phyloP scores from a whole-genome alignment of 495 filamentous ascomycete species.

The Trypethelium eluteriae region DNA sequence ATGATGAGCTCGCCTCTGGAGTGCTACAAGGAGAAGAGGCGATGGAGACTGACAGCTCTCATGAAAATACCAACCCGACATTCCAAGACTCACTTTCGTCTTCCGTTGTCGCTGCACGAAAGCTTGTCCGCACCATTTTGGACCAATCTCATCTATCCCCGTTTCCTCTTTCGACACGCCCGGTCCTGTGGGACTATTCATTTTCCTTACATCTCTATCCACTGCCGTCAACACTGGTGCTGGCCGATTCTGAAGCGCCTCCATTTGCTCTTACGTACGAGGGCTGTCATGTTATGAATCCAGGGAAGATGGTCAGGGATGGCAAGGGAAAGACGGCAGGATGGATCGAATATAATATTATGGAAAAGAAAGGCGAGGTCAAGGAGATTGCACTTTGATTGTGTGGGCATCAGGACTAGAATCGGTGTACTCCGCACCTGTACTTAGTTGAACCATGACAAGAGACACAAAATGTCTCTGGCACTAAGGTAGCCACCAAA shows the following conservation, averaged over 20 bases:
- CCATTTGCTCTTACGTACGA: conserved; percentile 85
- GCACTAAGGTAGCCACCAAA: background rate
- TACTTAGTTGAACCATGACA: background rate
- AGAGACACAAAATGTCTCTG: background rate
- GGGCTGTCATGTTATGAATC: conserved; percentile 94
- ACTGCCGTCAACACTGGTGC: conserved; percentile 69
- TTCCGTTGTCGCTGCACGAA: conserved; percentile 43
- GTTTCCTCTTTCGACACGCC: conserved; percentile 67
- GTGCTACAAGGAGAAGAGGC: conserved; percentile 8
- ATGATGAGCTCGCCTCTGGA: background rate
- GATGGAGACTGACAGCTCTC: background rate
- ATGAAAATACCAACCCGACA: background rate
- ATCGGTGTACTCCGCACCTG: too few species aligned
- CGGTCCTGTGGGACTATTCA: conserved; percentile 80
- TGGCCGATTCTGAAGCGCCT: conserved; percentile 71
- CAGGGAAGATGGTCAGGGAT: conserved; percentile 61
- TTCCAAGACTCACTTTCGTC: background rate
- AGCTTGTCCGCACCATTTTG: conserved; percentile 83
- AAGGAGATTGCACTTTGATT: conserved; percentile 39
- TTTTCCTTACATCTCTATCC: conserved; percentile 74
- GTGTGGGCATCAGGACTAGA: background rate
- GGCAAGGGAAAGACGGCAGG: conserved; percentile 45
- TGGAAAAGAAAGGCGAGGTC: conserved; percentile 47
- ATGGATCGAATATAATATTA: conserved; percentile 81
- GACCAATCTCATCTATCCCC: conserved; percentile 85